Conservation (phyloP, 2,329 filamentous ascomycete genomes). For the Xylaria hypoxylon region DNA sequence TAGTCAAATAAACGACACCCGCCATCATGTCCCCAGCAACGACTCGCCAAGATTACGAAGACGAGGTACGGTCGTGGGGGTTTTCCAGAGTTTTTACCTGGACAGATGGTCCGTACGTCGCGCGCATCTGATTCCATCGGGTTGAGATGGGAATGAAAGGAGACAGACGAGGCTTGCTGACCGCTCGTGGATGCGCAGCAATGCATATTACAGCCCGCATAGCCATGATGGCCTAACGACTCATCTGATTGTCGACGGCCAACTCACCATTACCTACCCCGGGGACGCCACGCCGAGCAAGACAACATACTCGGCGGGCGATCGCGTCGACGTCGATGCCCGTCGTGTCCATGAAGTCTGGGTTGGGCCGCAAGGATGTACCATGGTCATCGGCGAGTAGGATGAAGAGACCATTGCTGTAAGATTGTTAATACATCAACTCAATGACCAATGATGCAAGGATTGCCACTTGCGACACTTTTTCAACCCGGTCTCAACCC, state of each 20-base stretch:
- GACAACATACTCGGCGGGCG: slow-evolving; percentile 69
- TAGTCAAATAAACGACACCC: neutral
- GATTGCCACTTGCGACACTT: neutral
- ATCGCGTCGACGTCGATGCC: slow-evolving; percentile 74
- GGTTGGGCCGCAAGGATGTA: slow-evolving; percentile 74
- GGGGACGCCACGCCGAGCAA: slow-evolving; percentile 66
- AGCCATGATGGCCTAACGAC: slow-evolving; percentile 73
- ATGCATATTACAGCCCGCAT: slow-evolving; percentile 76
- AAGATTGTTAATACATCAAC: neutral
- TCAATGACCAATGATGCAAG: slow-evolving; percentile 5
- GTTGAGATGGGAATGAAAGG: slow-evolving; percentile 8
- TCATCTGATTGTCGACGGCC: slow-evolving; percentile 74
- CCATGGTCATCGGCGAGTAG: slow-evolving; percentile 73
- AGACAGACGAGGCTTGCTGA: slow-evolving; percentile 39
- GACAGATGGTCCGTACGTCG: slow-evolving; percentile 74
- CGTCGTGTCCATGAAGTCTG: slow-evolving; percentile 75
- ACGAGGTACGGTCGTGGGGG: slow-evolving; percentile 75
- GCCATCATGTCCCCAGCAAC: slow-evolving; percentile 47
- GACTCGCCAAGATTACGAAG: slow-evolving; percentile 64
- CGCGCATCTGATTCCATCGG: slow-evolving; percentile 6
- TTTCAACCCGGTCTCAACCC: neutral
- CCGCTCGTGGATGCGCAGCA: slow-evolving; percentile 57
- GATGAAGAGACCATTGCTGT: neutral
- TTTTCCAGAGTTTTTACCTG: slow-evolving; percentile 78
- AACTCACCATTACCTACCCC: slow-evolving; percentile 75